These are phyloP conservation scores for Arabis hirsuta DNA, from an alignment of 345 rosid species.

Conservation along the genomic window DNA sequence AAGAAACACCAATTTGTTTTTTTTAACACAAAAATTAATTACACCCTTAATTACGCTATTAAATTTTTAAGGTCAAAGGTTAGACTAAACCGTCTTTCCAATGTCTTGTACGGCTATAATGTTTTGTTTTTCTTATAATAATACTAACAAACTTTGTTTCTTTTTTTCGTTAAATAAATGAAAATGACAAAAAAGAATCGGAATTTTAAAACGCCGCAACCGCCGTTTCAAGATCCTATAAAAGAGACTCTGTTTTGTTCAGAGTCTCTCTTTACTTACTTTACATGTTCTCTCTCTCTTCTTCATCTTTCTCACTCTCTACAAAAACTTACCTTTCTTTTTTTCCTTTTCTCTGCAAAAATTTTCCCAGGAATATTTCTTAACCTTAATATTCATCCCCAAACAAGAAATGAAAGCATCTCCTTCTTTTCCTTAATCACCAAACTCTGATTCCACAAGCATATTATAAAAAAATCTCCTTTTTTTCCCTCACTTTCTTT, in stretches of 20 bases:
- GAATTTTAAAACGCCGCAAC: constrained; percentile 36
- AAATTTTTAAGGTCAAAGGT: constrained; percentile 18
- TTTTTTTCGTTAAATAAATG: background rate
- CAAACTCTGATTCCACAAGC: constrained; percentile 44
- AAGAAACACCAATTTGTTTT: too few relatives aligned
- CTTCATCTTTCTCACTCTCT: constrained; percentile 25
- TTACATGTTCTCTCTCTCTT: constrained; percentile 23
- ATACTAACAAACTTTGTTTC: too few relatives aligned
- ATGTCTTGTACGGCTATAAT: background rate
- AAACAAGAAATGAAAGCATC: constrained; percentile 35
- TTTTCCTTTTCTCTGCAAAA: constrained; percentile 17
- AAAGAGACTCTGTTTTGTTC: constrained; percentile 21
- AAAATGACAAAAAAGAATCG: constrained; percentile 3
- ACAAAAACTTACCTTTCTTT: background rate
- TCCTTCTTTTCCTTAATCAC: constrained; percentile 22
- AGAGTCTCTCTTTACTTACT: constrained; percentile 25
- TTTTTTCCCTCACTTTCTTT: constrained; percentile 5
- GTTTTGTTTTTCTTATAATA: too few relatives aligned
- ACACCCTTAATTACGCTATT: constrained; percentile 23
- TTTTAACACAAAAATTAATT: too few relatives aligned
- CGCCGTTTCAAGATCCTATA: constrained; percentile 44
- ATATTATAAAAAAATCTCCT: constrained; percentile 35
- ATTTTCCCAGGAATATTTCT: constrained; percentile 33
- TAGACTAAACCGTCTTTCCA: constrained; percentile 25
- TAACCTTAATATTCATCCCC: constrained; percentile 27